These are phyloP conservation scores for Aleurites moluccanus DNA, from an alignment of 441 rosid species.

Conservation along the genomic window DNA sequence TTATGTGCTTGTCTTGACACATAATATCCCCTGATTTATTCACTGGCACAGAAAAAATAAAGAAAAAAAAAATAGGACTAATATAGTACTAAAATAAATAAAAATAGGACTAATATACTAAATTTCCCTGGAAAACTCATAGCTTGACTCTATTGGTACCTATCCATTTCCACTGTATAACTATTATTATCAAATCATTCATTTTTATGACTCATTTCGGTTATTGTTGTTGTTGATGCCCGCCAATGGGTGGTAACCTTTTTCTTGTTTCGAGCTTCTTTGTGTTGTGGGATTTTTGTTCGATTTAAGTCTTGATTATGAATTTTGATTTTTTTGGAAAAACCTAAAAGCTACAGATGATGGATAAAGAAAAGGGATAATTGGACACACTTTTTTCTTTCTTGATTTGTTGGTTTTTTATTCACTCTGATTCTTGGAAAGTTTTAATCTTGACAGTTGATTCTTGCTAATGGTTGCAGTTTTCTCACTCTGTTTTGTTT, in stretches of 20 bases:
- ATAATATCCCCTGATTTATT: neutral
- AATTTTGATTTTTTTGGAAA: neutral
- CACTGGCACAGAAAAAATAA: neutral
- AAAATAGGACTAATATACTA: too few relatives aligned
- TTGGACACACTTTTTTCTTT: neutral
- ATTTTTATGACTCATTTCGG: neutral
- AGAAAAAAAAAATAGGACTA: too few relatives aligned
- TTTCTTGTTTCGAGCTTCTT: neutral
- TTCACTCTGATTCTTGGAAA: neutral
- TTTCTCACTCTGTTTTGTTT: neutral
- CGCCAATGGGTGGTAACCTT: neutral
- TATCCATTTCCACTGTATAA: neutral
- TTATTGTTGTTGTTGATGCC: neutral
- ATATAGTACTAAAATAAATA: too few relatives aligned
- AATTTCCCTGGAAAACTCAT: neutral
- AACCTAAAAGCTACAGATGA: neutral
- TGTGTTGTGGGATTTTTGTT: neutral
- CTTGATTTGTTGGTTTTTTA: neutral
- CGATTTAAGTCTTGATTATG: neutral
- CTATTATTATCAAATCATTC: neutral
- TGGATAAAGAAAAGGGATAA: neutral
- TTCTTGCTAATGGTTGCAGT: neutral
- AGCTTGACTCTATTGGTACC: neutral
- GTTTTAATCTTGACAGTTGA: neutral
- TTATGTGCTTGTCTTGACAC: constrained; percentile 8